Conservation (phyloP, 2,329 filamentous ascomycete species). For the Aspergillus awamori region DNA sequence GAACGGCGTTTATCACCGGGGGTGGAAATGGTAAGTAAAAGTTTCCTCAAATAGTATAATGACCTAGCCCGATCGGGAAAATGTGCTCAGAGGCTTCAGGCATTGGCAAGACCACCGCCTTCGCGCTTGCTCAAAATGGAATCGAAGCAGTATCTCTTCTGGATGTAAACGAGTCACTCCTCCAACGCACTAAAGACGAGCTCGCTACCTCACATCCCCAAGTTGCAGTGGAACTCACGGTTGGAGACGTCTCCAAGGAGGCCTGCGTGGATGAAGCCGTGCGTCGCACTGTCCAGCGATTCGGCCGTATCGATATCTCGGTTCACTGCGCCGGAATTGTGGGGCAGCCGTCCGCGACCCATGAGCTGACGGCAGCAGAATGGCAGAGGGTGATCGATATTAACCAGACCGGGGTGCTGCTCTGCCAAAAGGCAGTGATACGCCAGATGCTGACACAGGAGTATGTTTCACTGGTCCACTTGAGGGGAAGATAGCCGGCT, state of each 20-base stretch:
- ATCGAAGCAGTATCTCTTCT: conserved; percentile 54
- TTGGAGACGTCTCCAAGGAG: conserved; percentile 52
- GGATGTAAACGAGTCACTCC: conserved; percentile 49
- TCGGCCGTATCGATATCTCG: conserved; percentile 59
- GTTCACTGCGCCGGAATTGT: conserved; percentile 60
- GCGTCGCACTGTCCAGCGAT: conserved; percentile 45
- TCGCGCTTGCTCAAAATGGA: conserved; percentile 52
- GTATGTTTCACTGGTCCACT: conserved; percentile 15
- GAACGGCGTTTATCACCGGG: conserved; percentile 33
- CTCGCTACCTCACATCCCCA: conserved; percentile 44
- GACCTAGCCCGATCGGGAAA: not conserved
- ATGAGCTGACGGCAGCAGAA: conserved; percentile 51
- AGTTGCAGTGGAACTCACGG: conserved; percentile 46
- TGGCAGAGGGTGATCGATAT: conserved; percentile 57
- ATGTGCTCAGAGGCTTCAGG: conserved; percentile 38
- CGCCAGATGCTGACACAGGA: conserved; percentile 29
- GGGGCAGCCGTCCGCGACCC: conserved; percentile 47
- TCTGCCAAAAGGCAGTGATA: conserved; percentile 40
- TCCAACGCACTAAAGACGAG: conserved; percentile 32
- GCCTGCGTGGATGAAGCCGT: conserved; percentile 50
- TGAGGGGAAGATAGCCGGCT: conserved; percentile 12
- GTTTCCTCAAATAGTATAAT: too few relatives aligned
- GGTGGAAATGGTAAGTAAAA: conserved; percentile 25
- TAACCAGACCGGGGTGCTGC: conserved; percentile 61
- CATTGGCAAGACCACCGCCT: conserved; percentile 57